A percentile compares a stretch with the other conserved stretches of the same genome.
phyloP scores from a whole-genome alignment of 2,329 filamentous ascomycete genomes.

The Botrytis elliptica region DNA sequence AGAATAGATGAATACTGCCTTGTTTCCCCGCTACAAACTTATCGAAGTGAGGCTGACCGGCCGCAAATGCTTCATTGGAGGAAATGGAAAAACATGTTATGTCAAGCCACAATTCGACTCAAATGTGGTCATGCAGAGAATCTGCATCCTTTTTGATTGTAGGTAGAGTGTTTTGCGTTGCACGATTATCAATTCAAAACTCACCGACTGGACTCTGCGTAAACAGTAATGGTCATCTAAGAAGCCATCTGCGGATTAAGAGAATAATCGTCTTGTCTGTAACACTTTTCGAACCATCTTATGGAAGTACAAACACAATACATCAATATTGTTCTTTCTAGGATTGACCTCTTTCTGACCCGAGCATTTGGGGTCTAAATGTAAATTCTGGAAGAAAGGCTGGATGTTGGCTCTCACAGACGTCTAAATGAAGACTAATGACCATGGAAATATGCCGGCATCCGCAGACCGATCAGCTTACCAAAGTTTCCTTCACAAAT shows the following conservation, averaged over 20 bases:
- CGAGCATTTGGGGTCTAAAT: not conserved
- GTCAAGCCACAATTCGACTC: not conserved
- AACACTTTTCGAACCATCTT: not conserved
- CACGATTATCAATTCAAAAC: slow-evolving; percentile 14
- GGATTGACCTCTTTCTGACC: not conserved
- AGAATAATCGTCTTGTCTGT: not conserved
- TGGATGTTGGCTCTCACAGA: not conserved
- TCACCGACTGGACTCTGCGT: slow-evolving; percentile 10
- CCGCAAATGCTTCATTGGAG: slow-evolving; percentile 6
- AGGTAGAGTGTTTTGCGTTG: slow-evolving; percentile 5
- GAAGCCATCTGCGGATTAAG: slow-evolving; percentile 7
- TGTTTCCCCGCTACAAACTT: not conserved
- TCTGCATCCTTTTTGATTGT: not conserved
- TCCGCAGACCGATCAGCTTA: slow-evolving; percentile 14
- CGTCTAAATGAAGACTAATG: not conserved
- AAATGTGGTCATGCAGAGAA: not conserved
- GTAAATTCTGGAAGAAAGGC: not conserved
- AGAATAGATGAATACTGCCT: not conserved
- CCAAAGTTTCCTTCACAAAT: not conserved
- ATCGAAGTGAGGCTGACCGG: slow-evolving; percentile 13
- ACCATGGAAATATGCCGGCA: slow-evolving; percentile 6
- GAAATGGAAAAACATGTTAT: not conserved
- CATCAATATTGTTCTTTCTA: not conserved
- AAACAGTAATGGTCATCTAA: not conserved
- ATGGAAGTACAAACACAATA: not conserved